Conservation (phyloP, 345 rosid species). For the Citrus glauca region DNA sequence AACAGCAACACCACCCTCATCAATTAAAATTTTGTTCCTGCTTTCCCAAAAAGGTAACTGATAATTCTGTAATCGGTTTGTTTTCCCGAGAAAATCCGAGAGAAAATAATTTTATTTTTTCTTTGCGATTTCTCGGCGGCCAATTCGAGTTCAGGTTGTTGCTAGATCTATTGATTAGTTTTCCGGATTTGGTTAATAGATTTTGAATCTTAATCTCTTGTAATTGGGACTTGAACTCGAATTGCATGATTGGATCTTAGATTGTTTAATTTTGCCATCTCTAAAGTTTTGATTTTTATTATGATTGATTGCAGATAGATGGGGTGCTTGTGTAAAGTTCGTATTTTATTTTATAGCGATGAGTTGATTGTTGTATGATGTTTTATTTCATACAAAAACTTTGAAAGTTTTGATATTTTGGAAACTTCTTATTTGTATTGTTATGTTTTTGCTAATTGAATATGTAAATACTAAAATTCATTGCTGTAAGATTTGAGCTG, state of each 20-base stretch:
- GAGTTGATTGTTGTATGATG: not conserved
- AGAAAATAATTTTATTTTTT: not conserved
- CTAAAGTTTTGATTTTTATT: not conserved
- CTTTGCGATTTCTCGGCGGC: not conserved
- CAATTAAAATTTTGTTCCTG: not conserved
- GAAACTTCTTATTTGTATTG: not conserved
- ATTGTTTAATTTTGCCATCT: not conserved
- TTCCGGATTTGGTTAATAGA: not conserved
- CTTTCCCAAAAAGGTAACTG: not conserved
- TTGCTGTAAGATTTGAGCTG: not conserved
- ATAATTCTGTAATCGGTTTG: not conserved
- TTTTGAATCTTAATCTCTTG: not conserved
- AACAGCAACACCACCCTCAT: not conserved
- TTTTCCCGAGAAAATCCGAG: not conserved
- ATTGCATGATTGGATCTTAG: not conserved
- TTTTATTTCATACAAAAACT: not conserved
- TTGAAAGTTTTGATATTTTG: not conserved
- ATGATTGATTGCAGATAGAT: not conserved
- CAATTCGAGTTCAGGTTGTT: not conserved
- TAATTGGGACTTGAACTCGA: not conserved
- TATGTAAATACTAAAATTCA: not conserved
- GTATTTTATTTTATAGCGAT: not conserved
- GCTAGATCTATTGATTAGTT: constrained; percentile 4
- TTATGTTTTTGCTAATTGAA: not conserved
- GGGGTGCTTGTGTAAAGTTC: not conserved